Evolutionary conservation across 1,284 basidiomycete species (phyloP), one percentile per base, ranked within the genome.

Genomic region (Moesziomyces parantarcticus): DNA sequence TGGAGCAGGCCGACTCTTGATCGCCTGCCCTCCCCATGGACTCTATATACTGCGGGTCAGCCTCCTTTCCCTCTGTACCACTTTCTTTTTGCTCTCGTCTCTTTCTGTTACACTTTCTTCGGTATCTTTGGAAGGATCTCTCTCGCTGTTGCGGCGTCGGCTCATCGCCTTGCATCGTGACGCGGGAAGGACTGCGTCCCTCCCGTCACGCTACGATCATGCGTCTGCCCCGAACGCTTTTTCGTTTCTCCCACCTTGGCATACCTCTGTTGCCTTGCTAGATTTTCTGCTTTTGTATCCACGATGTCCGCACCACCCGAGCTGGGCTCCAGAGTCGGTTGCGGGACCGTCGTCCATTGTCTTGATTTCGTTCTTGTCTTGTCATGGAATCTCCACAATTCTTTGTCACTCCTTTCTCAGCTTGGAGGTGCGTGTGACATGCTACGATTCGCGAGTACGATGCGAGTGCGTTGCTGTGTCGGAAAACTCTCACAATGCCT

Each of bases 1-100:
- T 74, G 43, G 61, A 72, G 39, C 64, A 63, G 42, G 64, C 63
- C 47, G 51, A 73, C 53, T 61, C 61, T 7, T 60, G 49, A 22
- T 49, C 11, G 36, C 21, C 26, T 34, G 18, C 20, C 41, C 5
- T 13, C 21, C 32, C 21, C 41, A 64, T 64, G 50, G 61, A 64
- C 55, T 58, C 39, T 64, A 48, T 43, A 22, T 34, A 51, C 53
- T 66, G 57, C 63, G 40, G 52, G 57, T 52, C 57, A 56, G 57
- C 45, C 29, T 47, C 63, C 39, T 11, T 29, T 52, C n/a, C 53
- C 22, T 34, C 40, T 40, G 47, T 55, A 36, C 39, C 32, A 42
- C 43, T 21, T 36, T 49, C n/a, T 51, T 10, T 36, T 53, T 25
- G n/a, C 29, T 29, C 6, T 29, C 29, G 29, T 29, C 29, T 29